Evolutionary conservation across 1,139 yeast genomes (phyloP).

Genomic region (Arxiozyma telluris): DNA sequence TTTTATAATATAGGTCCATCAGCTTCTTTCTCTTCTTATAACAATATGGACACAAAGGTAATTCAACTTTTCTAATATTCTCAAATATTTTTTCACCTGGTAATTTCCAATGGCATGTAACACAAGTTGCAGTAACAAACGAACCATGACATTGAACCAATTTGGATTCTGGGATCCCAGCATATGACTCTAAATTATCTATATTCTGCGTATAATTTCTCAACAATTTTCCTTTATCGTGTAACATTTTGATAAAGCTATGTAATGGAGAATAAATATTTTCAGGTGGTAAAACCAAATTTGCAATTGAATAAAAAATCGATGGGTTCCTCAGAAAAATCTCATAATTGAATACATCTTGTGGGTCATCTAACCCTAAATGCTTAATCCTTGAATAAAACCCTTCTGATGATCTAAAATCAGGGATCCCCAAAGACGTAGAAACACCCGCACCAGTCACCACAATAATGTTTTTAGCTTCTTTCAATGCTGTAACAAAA

Average conservation of each 20-base stretch:
- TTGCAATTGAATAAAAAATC: constrained; percentile 79
- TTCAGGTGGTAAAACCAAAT: constrained; percentile 76
- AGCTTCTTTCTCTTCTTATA: constrained; percentile 35
- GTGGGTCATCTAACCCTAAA: constrained; percentile 79
- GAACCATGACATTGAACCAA: constrained; percentile 94
- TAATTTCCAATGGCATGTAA: constrained; percentile 61
- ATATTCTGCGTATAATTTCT: constrained; percentile 93
- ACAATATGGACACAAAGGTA: constrained; percentile 75
- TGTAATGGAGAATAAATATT: constrained; percentile 73
- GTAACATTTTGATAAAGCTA: constrained; percentile 63
- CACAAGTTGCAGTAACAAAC: constrained; percentile 83
- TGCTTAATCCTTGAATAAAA: constrained; percentile 63
- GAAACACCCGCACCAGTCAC: constrained; percentile 96
- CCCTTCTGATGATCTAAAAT: constrained; percentile 85
- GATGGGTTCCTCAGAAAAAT: constrained; percentile 69
- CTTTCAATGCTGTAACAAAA: constrained; percentile 43
- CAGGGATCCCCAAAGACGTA: constrained; percentile 88
- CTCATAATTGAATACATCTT: constrained; percentile 79
- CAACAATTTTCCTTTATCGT: constrained; percentile 67
- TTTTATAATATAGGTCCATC: not conserved
- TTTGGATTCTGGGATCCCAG: constrained; percentile 61
- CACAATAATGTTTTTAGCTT: constrained; percentile 59
- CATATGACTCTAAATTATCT: constrained; percentile 79
- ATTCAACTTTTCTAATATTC: constrained; percentile 47
- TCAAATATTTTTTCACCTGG: constrained; percentile 60